These are phyloP conservation scores for Sarcocystis neurona DNA, from an alignment of 169 alveolate species.

Conservation along the genomic window DNA sequence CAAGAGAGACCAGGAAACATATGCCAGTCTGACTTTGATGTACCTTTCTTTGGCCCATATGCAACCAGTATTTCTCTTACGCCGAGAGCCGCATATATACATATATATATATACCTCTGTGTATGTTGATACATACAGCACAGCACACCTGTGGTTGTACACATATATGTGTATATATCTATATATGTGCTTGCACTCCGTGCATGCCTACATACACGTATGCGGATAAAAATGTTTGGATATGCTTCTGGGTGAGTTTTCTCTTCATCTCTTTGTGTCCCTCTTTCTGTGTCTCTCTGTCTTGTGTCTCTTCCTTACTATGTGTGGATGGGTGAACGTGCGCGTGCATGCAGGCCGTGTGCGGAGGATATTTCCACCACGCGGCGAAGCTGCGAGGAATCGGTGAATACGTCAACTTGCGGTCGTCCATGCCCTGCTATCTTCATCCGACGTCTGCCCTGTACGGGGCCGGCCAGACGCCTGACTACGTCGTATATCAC, in stretches of 20 bases:
- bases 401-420: slow-evolving; percentile 97
- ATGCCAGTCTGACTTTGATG: no score
- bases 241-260: neutral
- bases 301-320: neutral
- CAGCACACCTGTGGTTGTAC: neutral
- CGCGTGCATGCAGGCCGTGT: slow-evolving; percentile 92
- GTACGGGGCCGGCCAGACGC: slow-evolving; percentile 97
- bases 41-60: no score
- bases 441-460: slow-evolving; percentile 99
- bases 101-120: neutral
- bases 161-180: neutral
- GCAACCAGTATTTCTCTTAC: no score
- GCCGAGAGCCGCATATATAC: no score
- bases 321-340: no score
- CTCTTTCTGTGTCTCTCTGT: neutral
- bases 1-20: no score
- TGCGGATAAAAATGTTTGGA: neutral
- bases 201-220: no score
- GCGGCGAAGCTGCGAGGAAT: slow-evolving; percentile 98
- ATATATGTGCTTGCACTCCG: no score
- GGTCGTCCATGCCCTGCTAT: slow-evolving; percentile 97
- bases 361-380: slow-evolving; percentile 99
- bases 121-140: neutral
- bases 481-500: slow-evolving; percentile 99
- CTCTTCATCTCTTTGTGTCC: neutral